These are phyloP conservation scores for Pseudogymnoascus verrucosus DNA, from an alignment of 2,329 filamentous ascomycete species.

Conservation along the genomic window DNA sequence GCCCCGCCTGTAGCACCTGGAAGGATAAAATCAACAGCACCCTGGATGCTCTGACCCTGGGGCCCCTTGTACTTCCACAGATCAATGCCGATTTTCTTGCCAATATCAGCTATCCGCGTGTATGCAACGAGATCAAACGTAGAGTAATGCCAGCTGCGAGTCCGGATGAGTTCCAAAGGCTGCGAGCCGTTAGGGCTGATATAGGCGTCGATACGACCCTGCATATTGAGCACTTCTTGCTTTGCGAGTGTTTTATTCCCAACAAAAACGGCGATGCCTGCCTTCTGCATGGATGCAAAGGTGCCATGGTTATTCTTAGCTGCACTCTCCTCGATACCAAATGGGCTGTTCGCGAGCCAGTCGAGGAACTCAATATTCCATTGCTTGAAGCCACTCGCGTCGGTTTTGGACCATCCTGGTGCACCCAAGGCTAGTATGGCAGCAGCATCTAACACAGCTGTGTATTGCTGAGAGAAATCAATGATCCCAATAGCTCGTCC, in stretches of 20 bases:
- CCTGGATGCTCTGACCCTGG: slow-evolving; percentile 19
- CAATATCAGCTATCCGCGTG: slow-evolving; percentile 17
- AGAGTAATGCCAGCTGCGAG: slow-evolving; percentile 25
- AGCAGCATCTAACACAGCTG: slow-evolving; percentile 23
- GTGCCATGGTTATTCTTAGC: slow-evolving; percentile 25
- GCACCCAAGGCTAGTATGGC: slow-evolving; percentile 14
- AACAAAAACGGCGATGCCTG: slow-evolving; percentile 22
- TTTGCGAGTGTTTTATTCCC: slow-evolving; percentile 16
- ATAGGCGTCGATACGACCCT: slow-evolving; percentile 17
- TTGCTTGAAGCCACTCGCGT: slow-evolving; percentile 15
- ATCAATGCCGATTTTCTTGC: slow-evolving; percentile 19
- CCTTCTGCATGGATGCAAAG: slow-evolving; percentile 21
- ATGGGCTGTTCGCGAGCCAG: slow-evolving; percentile 22
- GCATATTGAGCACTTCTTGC: slow-evolving; percentile 9
- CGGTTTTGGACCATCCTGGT: slow-evolving; percentile 18
- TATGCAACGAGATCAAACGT: slow-evolving; percentile 23
- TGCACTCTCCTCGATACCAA: slow-evolving; percentile 17
- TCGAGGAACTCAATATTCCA: slow-evolving; percentile 22
- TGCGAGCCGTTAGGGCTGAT: slow-evolving; percentile 21
- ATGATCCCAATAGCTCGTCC: slow-evolving; percentile 13
- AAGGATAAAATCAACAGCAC: slow-evolving; percentile 21
- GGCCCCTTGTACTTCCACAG: slow-evolving; percentile 20
- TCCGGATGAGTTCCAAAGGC: slow-evolving; percentile 23
- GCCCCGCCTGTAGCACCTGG: slow-evolving; percentile 19
- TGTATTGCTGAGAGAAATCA: slow-evolving; percentile 22